Conservation (phyloP, 306 rosid species). For the Vigna trinervia region DNA sequence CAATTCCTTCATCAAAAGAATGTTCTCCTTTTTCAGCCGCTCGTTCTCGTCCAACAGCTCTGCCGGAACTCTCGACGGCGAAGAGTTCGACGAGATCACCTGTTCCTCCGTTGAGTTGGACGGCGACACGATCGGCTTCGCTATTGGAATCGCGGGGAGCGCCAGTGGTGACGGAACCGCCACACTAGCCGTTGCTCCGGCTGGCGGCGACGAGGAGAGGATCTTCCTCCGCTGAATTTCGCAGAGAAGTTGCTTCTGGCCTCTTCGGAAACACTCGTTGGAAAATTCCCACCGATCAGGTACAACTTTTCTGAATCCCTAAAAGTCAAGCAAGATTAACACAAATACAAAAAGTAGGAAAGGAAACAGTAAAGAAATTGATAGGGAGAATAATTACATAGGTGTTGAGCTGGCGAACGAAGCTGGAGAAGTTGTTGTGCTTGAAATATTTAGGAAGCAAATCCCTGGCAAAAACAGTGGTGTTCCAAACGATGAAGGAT, state of each 20-base stretch:
- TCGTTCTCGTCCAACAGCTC: slow-evolving; percentile 72
- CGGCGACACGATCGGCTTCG: slow-evolving; percentile 43
- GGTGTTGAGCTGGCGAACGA: slow-evolving; percentile 59
- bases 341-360: neutral
- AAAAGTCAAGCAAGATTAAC: neutral
- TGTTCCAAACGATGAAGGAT: slow-evolving; percentile 77
- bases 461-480: slow-evolving; percentile 73
- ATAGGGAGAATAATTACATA: slow-evolving; percentile 49
- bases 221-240: slow-evolving; percentile 77
- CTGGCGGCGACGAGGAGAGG: slow-evolving; percentile 10
- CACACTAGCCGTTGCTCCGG: neutral
- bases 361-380: neutral
- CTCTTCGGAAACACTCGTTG: slow-evolving; percentile 66
- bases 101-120: slow-evolving; percentile 66
- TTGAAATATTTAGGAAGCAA: slow-evolving; percentile 41
- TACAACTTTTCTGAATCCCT: slow-evolving; percentile 78
- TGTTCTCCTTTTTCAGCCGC: slow-evolving; percentile 66
- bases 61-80: slow-evolving; percentile 53
- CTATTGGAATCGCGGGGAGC: neutral
- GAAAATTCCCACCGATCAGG: slow-evolving; percentile 88
- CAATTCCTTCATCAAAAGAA: slow-evolving; percentile 62
- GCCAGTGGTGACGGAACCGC: slow-evolving; percentile 11
- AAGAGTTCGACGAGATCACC: slow-evolving; percentile 56
- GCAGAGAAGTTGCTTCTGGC: slow-evolving; percentile 63
- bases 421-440: slow-evolving; percentile 31